Base-by-base conservation (phyloP, 768 basidiomycete genomes). In the Hericium alpestre region DNA sequence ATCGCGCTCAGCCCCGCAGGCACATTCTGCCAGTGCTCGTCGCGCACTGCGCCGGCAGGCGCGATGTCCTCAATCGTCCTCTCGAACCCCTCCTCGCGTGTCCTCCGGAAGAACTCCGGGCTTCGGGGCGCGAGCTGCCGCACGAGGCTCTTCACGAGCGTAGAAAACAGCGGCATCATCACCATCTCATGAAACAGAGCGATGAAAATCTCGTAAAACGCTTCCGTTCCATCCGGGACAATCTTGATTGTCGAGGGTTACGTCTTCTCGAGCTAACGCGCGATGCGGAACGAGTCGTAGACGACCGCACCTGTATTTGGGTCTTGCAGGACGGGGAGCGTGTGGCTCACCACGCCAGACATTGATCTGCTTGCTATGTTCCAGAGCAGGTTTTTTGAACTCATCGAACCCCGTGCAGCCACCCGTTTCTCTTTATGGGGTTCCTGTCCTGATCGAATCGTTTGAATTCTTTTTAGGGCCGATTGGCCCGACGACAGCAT, bases 241-340 rank as follows among this genome's bases (percentile, higher is more conserved):
- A 18, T 7, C 37, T 39, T 12, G 6, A 39, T 13, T 15, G 52
- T 38, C 3, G 15, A 10, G 0, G 80, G 77, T 60, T 80, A 82
- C 1, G 71, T 69, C 1, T 68, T 65, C 54, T 82, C 81, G 56
- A 82, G 70, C 64, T 83, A 80, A 15, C 70, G 60, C 1, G 76
- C 79, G 56, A 83, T 82, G 32, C 58, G 62, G 40, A 67, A 60
- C 0, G 80, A 80, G 32, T 81, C 76, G 9, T 72, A 59, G 32
- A 81, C 38, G 8, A 67, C 56, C 1, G 63, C 58, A 5, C 69
- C 70, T 4, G 76, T 79, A 37, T 65, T 64, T 0, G 73, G 71
- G 61, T 82, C 80, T 59, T 74, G 63, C 55, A 84, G 79, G 27
- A 74, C 70, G 0, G 82, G 81, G 0, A 79, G 66, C 11, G 76